Percentiles rank a stretch among this genome's conserved stretches.
These are phyloP conservation scores for Cyclostephanos tholiformis DNA, from an alignment of 108 stramenopile genomes.

Conservation along the genomic window DNA sequence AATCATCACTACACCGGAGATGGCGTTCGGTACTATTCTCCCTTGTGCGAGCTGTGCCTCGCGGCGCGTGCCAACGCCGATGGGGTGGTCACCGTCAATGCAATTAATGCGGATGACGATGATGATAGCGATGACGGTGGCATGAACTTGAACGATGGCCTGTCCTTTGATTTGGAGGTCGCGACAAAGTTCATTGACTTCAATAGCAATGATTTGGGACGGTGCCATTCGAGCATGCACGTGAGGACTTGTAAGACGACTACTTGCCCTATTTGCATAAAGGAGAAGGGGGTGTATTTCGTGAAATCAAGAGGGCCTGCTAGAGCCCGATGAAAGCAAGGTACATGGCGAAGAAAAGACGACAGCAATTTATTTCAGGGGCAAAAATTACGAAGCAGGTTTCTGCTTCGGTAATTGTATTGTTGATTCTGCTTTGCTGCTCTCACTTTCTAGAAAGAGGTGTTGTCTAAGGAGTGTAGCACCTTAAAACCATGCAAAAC, in stretches of 20 bases:
- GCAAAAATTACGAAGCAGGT: no score
- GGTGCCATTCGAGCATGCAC: constrained; percentile 42
- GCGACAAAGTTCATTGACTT: constrained; percentile 37
- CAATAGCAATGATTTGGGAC: constrained; percentile 41
- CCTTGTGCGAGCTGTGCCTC: constrained; percentile 29
- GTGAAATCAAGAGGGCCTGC: not conserved
- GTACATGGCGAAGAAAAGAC: not conserved
- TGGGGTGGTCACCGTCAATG: constrained; percentile 5
- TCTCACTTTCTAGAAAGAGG: no score
- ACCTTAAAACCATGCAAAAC: no score
- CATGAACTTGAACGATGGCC: constrained; percentile 20
- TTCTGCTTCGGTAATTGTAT: no score
- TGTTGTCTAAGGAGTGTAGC: no score
- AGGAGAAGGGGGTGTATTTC: constrained; percentile 6
- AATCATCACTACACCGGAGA: constrained; percentile 46
- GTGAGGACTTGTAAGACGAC: constrained; percentile 46
- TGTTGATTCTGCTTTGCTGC: no score
- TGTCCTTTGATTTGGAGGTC: constrained; percentile 40
- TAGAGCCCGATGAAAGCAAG: not conserved
- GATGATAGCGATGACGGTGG: constrained; percentile 12
- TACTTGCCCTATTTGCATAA: constrained; percentile 19
- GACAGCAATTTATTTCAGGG: no score
- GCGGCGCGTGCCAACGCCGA: constrained; percentile 14
- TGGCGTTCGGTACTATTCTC: constrained; percentile 40
- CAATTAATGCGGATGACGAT: constrained; percentile 19